Conservation (phyloP, 257 asterid genomes). For the Solanum appendiculatum region DNA sequence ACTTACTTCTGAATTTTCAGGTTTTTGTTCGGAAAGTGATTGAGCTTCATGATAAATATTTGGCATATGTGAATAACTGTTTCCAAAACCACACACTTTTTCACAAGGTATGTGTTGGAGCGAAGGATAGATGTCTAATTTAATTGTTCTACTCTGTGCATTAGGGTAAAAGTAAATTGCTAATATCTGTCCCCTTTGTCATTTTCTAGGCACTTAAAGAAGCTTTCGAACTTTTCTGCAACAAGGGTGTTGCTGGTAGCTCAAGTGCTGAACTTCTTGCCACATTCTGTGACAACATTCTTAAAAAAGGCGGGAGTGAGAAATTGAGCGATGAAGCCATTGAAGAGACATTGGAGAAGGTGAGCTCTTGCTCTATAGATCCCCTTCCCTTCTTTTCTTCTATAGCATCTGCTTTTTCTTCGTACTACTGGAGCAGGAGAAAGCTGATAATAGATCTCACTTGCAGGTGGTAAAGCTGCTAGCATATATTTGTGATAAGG, state of each 20-base stretch:
- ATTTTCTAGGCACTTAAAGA: conserved; percentile 84
- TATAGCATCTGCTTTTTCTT: not conserved
- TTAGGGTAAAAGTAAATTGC: not conserved
- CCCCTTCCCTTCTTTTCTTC: not conserved
- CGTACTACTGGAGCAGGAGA: not conserved
- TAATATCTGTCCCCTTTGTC: not conserved
- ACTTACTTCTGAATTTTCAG: conserved; percentile 31
- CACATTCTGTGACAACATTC: conserved; percentile 93
- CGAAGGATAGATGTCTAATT: not conserved
- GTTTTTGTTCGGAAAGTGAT: conserved; percentile 88
- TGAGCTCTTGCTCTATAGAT: not conserved
- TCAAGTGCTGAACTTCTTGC: conserved; percentile 98
- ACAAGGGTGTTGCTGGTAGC: conserved; percentile 97
- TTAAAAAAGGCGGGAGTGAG: conserved; percentile 97
- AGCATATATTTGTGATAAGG: conserved; percentile 95
- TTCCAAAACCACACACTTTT: conserved; percentile 88
- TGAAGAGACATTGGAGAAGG: conserved; percentile 97
- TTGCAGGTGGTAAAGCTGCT: conserved; percentile 89
- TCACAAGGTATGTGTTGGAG: conserved; percentile 69
- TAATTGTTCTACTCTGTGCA: not conserved
- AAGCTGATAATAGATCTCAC: conserved; percentile 1
- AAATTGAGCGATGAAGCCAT: conserved; percentile 97
- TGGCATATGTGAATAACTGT: conserved; percentile 84
- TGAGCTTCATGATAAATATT: conserved; percentile 92
- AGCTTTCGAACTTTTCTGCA: conserved; percentile 96